Conservation (phyloP, 176 grass and related monocot genomes). For the Hyparrhenia diplandra region DNA sequence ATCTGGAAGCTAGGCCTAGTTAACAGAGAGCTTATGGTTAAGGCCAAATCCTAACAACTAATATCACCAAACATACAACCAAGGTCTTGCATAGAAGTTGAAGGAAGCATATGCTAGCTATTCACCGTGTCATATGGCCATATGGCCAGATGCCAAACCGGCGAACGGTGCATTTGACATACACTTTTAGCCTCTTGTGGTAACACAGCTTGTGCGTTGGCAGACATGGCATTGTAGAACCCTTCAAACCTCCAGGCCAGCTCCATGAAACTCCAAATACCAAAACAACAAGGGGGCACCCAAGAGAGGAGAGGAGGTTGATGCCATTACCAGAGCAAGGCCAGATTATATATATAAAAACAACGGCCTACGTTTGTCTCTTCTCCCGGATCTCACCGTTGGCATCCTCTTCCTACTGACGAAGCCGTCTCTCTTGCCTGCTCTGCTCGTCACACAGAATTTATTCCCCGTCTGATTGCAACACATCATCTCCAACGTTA, state of each 20-base stretch:
- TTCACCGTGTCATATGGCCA: background rate
- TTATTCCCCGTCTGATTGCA: constrained; percentile 25
- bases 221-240: constrained; percentile 24
- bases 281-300: background rate
- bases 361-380: constrained; percentile 40
- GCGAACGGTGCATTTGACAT: constrained; percentile 34
- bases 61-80: background rate
- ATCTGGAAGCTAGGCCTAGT: background rate
- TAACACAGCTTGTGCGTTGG: constrained; percentile 43
- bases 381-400: constrained; percentile 43
- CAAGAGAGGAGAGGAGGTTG: background rate
- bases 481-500: background rate
- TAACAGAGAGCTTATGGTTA: too few relatives aligned
- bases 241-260: constrained; percentile 27
- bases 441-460: constrained; percentile 5
- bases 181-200: constrained; percentile 2
- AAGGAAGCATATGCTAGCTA: background rate
- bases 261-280: too few relatives aligned
- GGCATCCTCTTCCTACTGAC: background rate
- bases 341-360: constrained; percentile 25
- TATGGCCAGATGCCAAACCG: background rate
- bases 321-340: background rate
- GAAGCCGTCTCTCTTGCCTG: constrained; percentile 41
- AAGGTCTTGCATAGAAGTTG: too few relatives aligned
- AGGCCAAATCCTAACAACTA: background rate